Percentiles rank a stretch among this genome's conserved stretches.
These are phyloP conservation scores for Rhizopus sp. DNA, from an alignment of 371 early-diverging fungal genomes.

Conservation along the genomic window DNA sequence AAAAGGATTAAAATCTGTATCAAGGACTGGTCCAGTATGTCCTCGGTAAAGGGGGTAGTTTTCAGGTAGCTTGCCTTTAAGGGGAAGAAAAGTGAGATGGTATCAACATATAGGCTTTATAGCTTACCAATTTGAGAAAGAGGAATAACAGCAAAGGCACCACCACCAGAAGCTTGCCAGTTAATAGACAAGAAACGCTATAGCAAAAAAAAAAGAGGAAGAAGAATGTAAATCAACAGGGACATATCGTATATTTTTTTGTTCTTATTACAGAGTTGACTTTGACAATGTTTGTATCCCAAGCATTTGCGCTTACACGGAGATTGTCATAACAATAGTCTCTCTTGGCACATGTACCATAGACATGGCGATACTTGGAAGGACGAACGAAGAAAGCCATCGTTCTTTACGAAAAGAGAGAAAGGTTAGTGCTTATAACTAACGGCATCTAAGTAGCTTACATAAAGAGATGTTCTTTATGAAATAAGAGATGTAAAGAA, in stretches of 20 bases:
- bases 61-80: conserved; percentile 78
- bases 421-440: not conserved
- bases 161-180: conserved; percentile 96
- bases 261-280: conserved; percentile 79
- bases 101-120: not conserved
- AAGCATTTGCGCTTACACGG: conserved; percentile 87
- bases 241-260: conserved; percentile 2
- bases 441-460: not conserved
- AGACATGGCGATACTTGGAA: conserved; percentile 93
- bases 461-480: not conserved
- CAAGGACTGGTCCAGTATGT: conserved; percentile 93
- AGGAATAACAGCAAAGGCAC: conserved; percentile 95
- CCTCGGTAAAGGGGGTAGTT: conserved; percentile 89
- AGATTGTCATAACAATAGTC: conserved; percentile 95
- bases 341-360: conserved; percentile 87
- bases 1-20: conserved; percentile 97
- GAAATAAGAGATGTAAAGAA: not conserved
- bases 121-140: conserved; percentile 72
- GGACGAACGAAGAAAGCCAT: conserved; percentile 82
- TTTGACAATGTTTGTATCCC: conserved; percentile 96
- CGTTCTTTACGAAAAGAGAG: not conserved
- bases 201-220: too few species aligned
- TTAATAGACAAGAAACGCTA: conserved; percentile 90
- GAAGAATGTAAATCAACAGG: not conserved
- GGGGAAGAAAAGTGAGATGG: not conserved